Evolutionary conservation across 1,284 basidiomycete genomes (phyloP).

Genomic region (Ceratobasidium sp.): DNA sequence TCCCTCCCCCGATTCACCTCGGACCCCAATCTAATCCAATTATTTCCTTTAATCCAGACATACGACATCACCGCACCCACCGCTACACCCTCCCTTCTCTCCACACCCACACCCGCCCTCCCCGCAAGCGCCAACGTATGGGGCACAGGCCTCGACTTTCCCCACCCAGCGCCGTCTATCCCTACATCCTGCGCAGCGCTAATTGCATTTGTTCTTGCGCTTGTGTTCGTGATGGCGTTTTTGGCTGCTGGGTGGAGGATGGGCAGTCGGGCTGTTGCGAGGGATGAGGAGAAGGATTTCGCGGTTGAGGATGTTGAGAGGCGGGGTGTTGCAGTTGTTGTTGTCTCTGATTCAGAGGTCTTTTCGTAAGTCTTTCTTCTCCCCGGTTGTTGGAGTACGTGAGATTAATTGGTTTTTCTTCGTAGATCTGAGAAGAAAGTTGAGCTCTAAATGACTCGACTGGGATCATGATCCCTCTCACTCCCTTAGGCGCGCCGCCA

Average conservation of each 20-base stretch:
- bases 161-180: not conserved
- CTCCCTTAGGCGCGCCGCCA: no score
- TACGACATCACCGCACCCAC: slow-evolving; percentile 27
- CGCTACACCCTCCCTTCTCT: slow-evolving; percentile 19
- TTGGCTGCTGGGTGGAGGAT: slow-evolving; percentile 18
- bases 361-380: slow-evolving; percentile 21
- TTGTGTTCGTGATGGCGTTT: slow-evolving; percentile 12
- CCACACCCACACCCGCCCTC: slow-evolving; percentile 21
- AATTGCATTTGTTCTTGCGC: slow-evolving; percentile 17
- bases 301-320: slow-evolving; percentile 29
- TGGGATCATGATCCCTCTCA: no score
- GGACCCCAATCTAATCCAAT: not conserved
- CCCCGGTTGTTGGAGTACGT: not conserved
- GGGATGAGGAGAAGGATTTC: not conserved
- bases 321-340: slow-evolving; percentile 1
- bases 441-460: no score
- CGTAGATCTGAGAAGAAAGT: slow-evolving; percentile 34
- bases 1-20: not conserved
- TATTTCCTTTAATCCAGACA: slow-evolving; percentile 5
- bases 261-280: slow-evolving; percentile 7
- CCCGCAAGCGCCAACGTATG: slow-evolving; percentile 33
- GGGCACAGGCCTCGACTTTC: slow-evolving; percentile 9
- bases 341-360: slow-evolving; percentile 18
- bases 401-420: not conserved
- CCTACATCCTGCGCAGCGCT: slow-evolving; percentile 22